Conservation (phyloP, 495 filamentous ascomycete species). For the Tuber magnatum region DNA sequence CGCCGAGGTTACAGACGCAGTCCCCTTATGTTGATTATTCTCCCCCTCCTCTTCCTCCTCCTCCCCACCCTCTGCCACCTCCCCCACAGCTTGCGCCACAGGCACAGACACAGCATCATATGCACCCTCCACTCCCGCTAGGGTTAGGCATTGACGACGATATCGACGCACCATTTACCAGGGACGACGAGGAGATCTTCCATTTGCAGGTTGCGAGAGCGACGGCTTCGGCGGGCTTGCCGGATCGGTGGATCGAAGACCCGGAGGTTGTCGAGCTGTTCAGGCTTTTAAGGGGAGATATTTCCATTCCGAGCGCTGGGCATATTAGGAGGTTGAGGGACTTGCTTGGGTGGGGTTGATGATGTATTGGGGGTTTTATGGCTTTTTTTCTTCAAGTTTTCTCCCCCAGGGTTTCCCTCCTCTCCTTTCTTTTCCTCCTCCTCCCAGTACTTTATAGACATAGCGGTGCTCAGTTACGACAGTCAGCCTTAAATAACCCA, state of each 20-base stretch:
- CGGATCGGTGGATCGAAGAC: constrained; percentile 2
- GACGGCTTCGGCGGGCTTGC: neutral
- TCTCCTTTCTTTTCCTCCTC: neutral
- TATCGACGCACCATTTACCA: neutral
- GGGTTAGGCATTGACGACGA: neutral
- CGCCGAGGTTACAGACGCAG: neutral
- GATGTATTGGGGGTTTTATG: neutral
- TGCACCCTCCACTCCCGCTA: neutral
- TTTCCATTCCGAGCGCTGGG: neutral
- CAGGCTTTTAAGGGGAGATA: neutral
- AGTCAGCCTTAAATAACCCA: neutral
- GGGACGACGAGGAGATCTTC: neutral
- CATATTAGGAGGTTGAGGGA: neutral
- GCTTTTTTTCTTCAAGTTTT: neutral
- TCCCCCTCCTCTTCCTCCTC: neutral
- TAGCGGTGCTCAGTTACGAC: neutral
- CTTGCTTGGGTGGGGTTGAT: neutral
- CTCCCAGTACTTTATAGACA: neutral
- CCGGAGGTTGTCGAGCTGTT: neutral
- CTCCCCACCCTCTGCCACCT: neutral
- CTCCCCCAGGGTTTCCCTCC: too few species aligned
- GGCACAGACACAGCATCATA: neutral
- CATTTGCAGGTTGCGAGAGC: neutral
- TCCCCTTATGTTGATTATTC: neutral
- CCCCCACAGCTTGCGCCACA: neutral